Evolutionary conservation across 179 eudicot genomes (phyloP), one percentile per base, ranked within the genome.

Genomic region (Silene vulgaris): DNA sequence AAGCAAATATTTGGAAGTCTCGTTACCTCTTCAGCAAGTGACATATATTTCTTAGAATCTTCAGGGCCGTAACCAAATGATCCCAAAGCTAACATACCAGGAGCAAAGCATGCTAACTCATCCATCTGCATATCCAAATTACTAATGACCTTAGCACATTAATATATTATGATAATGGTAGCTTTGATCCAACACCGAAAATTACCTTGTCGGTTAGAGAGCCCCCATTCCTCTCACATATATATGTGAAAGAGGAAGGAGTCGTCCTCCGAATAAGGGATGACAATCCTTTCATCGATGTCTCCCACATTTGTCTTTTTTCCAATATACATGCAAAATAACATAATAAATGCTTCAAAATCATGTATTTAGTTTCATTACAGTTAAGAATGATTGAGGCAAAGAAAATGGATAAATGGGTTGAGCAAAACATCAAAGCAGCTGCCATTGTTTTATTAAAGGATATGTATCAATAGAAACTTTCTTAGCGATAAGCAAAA

Each of bases 281-380:
- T 79, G 78, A 73, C 70, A 96, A 86, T 50, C 99, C 99, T 71
- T 86, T 87, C 98, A 96, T 93, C 28, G 99, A 93, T 79, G 71
- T 93, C 89, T 96, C 99, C 99, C 99, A 96, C 99, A 96, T 96
- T 5, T 88, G 94, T 82, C 99, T 96, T 90, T 90, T 78, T 77
- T 61, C 72, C 75, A 75, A 74, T 76, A 73, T 48, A 56, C 75
- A 77, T 11, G 75, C 65, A 50, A 19, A 65, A 50, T 56, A 82
- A 74, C 20, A 71, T 11, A n/a, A 69, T 23, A 35, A 11, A 64
- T 45, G 54, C 28, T n/a, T 72, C 43, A 71, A 16, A 35, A 62
- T 35, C 2, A 45, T 16, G 16, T 52, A 29, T 17, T 19, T 35
- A 40, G 40, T 71, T 72, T 19, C 65, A 65, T 37, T 20, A 6